Evolutionary conservation across 441 rosid species (phyloP).

Genomic region (Pelargonium citronellum): DNA sequence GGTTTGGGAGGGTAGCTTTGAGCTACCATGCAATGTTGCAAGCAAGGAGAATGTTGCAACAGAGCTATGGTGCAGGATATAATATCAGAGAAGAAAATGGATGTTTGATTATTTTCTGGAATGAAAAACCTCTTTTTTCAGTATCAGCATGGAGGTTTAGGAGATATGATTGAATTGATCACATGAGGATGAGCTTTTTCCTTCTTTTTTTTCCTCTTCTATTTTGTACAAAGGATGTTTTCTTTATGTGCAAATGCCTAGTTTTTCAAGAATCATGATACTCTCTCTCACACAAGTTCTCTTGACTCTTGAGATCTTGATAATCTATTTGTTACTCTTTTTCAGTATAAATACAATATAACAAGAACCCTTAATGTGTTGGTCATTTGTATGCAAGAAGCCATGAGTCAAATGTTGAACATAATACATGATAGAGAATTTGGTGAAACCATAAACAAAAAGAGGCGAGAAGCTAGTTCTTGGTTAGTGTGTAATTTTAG

Average conservation of each 20-base stretch:
- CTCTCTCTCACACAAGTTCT: neutral
- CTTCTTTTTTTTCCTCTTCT: neutral
- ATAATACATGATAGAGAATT: no score
- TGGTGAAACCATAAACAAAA: no score
- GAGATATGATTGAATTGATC: constrained; percentile 20
- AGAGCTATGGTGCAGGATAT: constrained; percentile 22
- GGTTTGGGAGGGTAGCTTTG: constrained; percentile 24
- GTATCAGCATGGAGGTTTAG: constrained; percentile 29
- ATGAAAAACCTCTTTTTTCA: constrained; percentile 23
- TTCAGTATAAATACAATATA: no score
- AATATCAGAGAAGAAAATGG: constrained; percentile 28
- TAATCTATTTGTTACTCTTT: no score
- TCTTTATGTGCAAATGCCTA: neutral
- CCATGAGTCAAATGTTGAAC: no score
- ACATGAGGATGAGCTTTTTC: constrained; percentile 4
- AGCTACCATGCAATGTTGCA: constrained; percentile 27
- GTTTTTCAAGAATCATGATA: neutral
- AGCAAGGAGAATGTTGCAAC: constrained; percentile 22
- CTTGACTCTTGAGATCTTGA: no score
- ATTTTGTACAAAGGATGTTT: constrained; percentile 18
- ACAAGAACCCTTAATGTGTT: no score
- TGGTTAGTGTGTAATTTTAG: no score
- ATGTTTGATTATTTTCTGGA: constrained; percentile 23
- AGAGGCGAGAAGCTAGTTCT: no score
- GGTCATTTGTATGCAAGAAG: no score